These are phyloP conservation scores for Chaetomiaceae sp. DNA, from an alignment of 2,329 filamentous ascomycete species.

Conservation along the genomic window DNA sequence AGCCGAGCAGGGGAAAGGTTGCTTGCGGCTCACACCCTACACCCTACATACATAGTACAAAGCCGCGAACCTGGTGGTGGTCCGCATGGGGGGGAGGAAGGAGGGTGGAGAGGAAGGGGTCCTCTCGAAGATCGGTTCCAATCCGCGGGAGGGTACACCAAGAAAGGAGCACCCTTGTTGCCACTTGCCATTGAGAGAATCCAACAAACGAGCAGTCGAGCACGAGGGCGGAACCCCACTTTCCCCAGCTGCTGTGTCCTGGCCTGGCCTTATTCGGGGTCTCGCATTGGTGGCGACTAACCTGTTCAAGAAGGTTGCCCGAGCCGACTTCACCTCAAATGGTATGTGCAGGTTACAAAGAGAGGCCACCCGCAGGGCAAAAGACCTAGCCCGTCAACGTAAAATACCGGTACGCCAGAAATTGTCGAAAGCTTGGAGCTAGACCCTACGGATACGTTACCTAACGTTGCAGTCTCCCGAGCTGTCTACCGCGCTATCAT, in stretches of 20 bases:
- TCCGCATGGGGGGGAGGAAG: neutral
- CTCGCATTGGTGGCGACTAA: constrained; percentile 2
- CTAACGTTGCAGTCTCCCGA: neutral
- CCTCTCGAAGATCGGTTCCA: constrained; percentile 7
- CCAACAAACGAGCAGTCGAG: neutral
- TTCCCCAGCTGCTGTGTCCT: constrained; percentile 6
- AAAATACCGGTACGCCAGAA: too few relatives aligned
- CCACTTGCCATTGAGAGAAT: neutral
- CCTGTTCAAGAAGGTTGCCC: constrained; percentile 18
- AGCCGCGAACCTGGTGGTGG: neutral
- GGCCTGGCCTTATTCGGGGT: neutral
- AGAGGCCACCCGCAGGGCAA: too few relatives aligned
- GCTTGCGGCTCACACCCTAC: neutral
- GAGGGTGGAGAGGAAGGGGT: too few relatives aligned
- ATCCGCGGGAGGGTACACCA: too few relatives aligned
- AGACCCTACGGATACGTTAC: too few relatives aligned
- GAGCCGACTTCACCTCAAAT: neutral
- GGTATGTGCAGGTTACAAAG: too few relatives aligned
- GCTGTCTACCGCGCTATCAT: neutral
- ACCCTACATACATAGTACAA: too few relatives aligned
- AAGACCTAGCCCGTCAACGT: too few relatives aligned
- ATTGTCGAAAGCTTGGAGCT: neutral
- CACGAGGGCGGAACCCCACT: constrained; percentile 4
- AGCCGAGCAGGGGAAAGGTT: constrained; percentile 3
- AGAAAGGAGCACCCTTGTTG: constrained; percentile 11